A percentile compares a stretch with the other conserved stretches of the same genome.
These are phyloP conservation scores for Penicillium coffeae DNA, from an alignment of 495 filamentous ascomycete genomes.

Conservation along the genomic window DNA sequence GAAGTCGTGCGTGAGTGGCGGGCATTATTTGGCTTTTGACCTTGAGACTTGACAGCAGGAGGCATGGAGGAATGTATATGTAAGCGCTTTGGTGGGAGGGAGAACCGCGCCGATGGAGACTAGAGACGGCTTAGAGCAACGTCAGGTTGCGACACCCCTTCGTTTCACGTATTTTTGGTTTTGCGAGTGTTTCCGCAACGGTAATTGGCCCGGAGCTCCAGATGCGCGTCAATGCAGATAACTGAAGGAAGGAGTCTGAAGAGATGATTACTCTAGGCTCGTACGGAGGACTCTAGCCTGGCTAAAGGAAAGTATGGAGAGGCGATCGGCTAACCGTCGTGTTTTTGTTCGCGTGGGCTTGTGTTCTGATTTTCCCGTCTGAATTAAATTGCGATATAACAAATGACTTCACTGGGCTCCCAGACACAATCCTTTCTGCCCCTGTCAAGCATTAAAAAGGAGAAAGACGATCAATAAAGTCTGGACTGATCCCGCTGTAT, in stretches of 20 bases:
- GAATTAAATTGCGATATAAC: neutral
- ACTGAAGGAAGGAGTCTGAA: neutral
- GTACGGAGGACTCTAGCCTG: neutral
- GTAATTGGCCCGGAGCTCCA: constrained; percentile 7
- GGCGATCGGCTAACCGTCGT: neutral
- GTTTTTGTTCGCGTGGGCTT: neutral
- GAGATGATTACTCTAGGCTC: neutral
- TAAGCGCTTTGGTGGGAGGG: neutral
- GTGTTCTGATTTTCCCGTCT: neutral
- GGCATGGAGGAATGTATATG: constrained; percentile 20
- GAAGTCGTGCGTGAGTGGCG: constrained; percentile 41
- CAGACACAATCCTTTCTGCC: neutral
- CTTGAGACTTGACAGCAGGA: constrained; percentile 14
- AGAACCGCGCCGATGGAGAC: constrained; percentile 1
- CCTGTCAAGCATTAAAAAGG: neutral
- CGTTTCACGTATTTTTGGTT: constrained; percentile 25
- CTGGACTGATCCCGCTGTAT: neutral
- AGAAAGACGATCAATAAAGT: neutral
- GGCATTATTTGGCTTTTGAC: constrained; percentile 32
- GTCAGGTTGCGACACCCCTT: constrained; percentile 20
- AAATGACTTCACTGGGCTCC: neutral
- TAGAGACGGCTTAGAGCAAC: constrained; percentile 2
- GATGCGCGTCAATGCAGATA: neutral
- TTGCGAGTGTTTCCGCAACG: neutral
- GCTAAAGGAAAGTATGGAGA: neutral